Evolutionary conservation across 75 land plant species (phyloP).

Genomic region (Azolla pinnata): DNA sequence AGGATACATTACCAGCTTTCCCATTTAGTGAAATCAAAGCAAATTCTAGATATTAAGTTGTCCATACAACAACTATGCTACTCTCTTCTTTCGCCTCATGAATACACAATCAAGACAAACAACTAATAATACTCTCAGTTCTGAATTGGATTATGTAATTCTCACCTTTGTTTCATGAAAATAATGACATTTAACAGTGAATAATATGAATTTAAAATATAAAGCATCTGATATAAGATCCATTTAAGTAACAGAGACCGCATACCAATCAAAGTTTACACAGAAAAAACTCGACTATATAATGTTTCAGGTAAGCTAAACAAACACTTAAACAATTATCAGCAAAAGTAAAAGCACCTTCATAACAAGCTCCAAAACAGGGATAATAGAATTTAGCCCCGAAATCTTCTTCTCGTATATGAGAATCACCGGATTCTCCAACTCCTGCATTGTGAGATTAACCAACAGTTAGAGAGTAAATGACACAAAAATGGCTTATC

Average conservation of each 20-base stretch:
- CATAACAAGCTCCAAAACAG: conserved; percentile 51
- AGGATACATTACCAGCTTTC: no score
- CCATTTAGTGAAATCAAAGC: no score
- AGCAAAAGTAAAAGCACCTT: conserved; percentile 28
- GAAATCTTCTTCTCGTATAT: conserved; percentile 78
- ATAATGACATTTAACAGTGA: no score
- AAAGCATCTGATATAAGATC: no score
- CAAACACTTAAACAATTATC: not conserved
- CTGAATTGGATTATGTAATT: no score
- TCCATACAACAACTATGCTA: no score
- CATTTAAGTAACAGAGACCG: not conserved
- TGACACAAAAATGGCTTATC: not conserved
- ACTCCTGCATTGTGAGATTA: conserved; percentile 39
- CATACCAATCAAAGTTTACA: not conserved
- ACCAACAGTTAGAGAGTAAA: not conserved
- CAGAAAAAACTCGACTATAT: not conserved
- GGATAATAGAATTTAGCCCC: conserved; percentile 41
- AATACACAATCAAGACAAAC: no score
- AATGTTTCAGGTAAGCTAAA: not conserved
- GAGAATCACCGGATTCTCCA: conserved; percentile 70
- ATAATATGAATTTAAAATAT: no score
- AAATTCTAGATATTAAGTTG: no score
- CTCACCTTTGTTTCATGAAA: no score
- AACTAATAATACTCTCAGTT: no score
- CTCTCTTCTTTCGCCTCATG: no score